Evolutionary conservation across 2,329 filamentous ascomycete genomes (phyloP).

Genomic region (Neocatenulostroma microsporum): DNA sequence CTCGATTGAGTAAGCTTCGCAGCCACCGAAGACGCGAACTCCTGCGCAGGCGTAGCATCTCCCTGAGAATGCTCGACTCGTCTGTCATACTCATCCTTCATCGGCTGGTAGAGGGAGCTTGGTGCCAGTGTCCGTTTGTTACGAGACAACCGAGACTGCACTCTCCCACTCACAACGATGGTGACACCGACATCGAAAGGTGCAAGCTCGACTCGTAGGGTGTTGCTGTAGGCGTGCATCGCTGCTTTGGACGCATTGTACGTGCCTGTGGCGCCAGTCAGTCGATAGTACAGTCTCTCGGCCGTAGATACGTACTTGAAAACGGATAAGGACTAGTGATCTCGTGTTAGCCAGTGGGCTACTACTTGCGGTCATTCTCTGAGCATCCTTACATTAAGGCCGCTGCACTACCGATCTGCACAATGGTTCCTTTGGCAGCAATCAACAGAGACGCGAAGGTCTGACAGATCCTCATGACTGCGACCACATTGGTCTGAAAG

Average conservation of each 20-base stretch:
- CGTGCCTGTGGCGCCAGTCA: too few relatives aligned
- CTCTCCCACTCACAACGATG: constrained; percentile 51
- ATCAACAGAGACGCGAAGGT: constrained; percentile 49
- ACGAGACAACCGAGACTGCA: constrained; percentile 52
- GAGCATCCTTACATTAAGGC: constrained; percentile 39
- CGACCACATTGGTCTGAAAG: constrained; percentile 51
- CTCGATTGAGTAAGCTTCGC: constrained; percentile 38
- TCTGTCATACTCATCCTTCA: constrained; percentile 45
- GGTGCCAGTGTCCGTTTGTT: constrained; percentile 40
- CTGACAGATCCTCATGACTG: constrained; percentile 51
- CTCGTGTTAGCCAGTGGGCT: too few relatives aligned
- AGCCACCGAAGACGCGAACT: constrained; percentile 50
- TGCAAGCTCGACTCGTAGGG: constrained; percentile 49
- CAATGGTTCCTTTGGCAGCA: constrained; percentile 36
- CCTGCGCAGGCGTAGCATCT: constrained; percentile 43
- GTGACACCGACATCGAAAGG: constrained; percentile 44
- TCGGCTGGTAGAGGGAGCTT: constrained; percentile 45
- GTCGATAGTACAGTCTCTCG: too few relatives aligned
- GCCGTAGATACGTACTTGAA: too few relatives aligned
- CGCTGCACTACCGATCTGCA: constrained; percentile 39
- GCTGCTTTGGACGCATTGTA: constrained; percentile 57
- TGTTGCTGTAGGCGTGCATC: constrained; percentile 51
- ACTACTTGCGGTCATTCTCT: too few relatives aligned
- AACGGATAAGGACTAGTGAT: too few relatives aligned
- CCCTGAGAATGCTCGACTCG: constrained; percentile 49